phyloP scores from a whole-genome alignment of 352 stramenopile genomes.

The Phytophthora uliginosa region DNA sequence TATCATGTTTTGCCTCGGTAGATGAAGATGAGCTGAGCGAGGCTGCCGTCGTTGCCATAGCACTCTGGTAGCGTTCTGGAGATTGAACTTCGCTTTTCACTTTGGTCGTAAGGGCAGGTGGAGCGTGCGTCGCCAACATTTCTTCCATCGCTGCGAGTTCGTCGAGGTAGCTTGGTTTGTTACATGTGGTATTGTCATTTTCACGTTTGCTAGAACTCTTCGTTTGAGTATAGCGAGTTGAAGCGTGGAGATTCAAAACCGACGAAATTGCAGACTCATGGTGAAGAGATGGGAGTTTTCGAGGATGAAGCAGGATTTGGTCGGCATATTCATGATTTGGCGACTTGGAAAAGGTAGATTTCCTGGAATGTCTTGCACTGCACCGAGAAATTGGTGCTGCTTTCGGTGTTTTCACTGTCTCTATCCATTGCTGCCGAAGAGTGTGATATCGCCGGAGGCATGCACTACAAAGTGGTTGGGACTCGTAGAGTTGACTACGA shows the following conservation, averaged over 20 bases:
- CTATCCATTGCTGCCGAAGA: constrained; percentile 52
- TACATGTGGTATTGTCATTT: not conserved
- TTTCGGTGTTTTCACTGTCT: constrained; percentile 16
- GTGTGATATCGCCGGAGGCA: constrained; percentile 63
- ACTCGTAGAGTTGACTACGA: constrained; percentile 63
- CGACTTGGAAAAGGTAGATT: not conserved
- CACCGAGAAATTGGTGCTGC: not conserved
- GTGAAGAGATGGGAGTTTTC: constrained; percentile 31
- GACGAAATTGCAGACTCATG: not conserved
- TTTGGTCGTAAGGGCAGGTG: constrained; percentile 11
- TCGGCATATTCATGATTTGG: constrained; percentile 14
- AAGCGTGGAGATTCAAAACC: not conserved
- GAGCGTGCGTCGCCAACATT: constrained; percentile 49
- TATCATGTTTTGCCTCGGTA: not conserved
- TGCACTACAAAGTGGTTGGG: constrained; percentile 55
- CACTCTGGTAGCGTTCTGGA: not conserved
- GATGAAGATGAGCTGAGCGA: not conserved
- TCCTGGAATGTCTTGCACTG: constrained; percentile 1
- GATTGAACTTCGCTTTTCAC: constrained; percentile 1
- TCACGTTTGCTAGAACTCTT: not conserved
- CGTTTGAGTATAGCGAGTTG: not conserved
- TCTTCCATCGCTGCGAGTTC: constrained; percentile 68
- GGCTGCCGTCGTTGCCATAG: not conserved
- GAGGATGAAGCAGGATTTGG: constrained; percentile 6
- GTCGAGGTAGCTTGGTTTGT: constrained; percentile 46